These are phyloP conservation scores for Cercospora sp. DNA, from an alignment of 2,329 filamentous ascomycete species.

Conservation along the genomic window DNA sequence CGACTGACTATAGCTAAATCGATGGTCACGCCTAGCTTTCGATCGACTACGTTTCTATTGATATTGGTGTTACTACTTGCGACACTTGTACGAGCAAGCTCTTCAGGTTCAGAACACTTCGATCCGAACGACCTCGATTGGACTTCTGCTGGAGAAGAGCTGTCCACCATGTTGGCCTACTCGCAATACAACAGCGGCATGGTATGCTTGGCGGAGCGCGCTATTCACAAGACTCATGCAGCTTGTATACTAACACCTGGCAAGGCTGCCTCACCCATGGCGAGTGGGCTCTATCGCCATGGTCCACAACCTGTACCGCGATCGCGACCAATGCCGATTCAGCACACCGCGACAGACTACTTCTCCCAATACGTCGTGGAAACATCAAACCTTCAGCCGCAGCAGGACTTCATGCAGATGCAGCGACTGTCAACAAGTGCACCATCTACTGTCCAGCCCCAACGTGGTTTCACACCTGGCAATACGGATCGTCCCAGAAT, in stretches of 20 bases:
- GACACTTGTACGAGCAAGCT: conserved; percentile 9
- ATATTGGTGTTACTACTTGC: conserved; percentile 9
- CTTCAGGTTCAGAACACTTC: conserved; percentile 14
- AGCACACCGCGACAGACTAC: background rate
- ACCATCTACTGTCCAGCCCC: background rate
- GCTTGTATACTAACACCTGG: background rate
- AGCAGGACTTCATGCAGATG: background rate
- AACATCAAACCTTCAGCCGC: background rate
- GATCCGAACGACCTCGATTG: conserved; percentile 13
- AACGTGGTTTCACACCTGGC: background rate
- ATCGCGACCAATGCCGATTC: background rate
- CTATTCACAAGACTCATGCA: too few species aligned
- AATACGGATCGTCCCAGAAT: background rate
- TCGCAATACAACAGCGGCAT: conserved; percentile 12
- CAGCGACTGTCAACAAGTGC: background rate
- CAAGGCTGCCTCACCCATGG: conserved; percentile 14
- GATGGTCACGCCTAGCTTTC: conserved; percentile 14
- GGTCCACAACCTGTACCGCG: background rate
- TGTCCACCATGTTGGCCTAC: conserved; percentile 17
- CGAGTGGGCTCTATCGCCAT: background rate
- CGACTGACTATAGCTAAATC: background rate
- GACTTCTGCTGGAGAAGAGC: conserved; percentile 13
- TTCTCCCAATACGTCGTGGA: background rate
- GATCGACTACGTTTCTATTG: conserved; percentile 9
- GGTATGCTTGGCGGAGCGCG: conserved; percentile 9